Percentiles rank a stretch among this genome's conserved stretches.
phyloP scores from a whole-genome alignment of 495 filamentous ascomycete species.

The Ramalina intermedia region DNA sequence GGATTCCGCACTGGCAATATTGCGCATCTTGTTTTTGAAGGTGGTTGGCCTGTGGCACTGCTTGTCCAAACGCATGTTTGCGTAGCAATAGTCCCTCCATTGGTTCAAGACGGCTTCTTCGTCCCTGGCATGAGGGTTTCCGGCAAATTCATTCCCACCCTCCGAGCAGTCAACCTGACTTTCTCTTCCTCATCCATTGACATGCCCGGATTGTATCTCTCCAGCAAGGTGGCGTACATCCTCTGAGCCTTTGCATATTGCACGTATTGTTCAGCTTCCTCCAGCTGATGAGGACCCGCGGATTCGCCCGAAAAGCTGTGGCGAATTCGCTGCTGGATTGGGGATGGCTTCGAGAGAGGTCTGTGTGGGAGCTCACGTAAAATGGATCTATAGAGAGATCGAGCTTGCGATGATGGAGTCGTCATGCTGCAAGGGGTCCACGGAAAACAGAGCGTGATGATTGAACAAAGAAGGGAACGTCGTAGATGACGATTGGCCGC shows the following conservation, averaged over 20 bases:
- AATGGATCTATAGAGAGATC: conserved; percentile 75
- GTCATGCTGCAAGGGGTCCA: conserved; percentile 2
- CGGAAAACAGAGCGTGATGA: no score
- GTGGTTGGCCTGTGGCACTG: no score
- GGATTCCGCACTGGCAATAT: no score
- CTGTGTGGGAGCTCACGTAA: conserved; percentile 80
- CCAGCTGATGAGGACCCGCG: conserved; percentile 22
- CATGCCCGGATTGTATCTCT: conserved; percentile 88
- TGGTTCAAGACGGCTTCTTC: no score
- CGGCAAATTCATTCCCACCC: conserved; percentile 83
- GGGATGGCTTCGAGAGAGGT: conserved; percentile 33
- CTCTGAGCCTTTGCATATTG: conserved; percentile 73
- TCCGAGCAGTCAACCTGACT: conserved; percentile 65
- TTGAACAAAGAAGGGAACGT: no score
- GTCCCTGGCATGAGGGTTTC: conserved; percentile 18
- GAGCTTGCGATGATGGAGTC: conserved; percentile 31
- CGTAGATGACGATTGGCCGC: no score
- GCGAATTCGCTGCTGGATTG: conserved; percentile 30
- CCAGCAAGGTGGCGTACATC: conserved; percentile 61
- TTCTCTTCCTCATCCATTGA: conserved; percentile 71
- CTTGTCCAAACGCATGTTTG: no score
- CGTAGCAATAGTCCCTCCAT: no score
- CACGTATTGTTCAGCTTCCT: conserved; percentile 60
- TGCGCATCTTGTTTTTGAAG: no score
- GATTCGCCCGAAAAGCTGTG: conserved; percentile 38